These are phyloP conservation scores for Aspergillus diversus DNA, from an alignment of 495 filamentous ascomycete species.

Conservation along the genomic window DNA sequence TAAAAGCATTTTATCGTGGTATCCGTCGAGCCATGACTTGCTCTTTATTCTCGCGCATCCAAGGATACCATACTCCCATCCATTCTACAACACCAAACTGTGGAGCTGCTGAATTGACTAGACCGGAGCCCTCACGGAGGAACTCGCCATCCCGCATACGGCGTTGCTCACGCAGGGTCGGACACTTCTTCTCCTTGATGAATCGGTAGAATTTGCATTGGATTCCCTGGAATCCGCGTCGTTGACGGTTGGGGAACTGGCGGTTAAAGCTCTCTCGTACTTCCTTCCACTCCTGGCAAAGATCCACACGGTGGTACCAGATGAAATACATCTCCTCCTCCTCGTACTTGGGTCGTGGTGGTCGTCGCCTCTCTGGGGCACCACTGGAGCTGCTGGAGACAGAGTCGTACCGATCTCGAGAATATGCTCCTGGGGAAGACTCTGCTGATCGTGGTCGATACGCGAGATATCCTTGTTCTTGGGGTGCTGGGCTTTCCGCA, in stretches of 20 bases:
- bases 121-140: constrained; percentile 34
- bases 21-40: constrained; percentile 24
- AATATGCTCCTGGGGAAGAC: constrained; percentile 42
- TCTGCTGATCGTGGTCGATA: constrained; percentile 34
- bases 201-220: constrained; percentile 61
- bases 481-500: constrained; percentile 15
- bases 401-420: constrained; percentile 46
- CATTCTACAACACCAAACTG: constrained; percentile 45
- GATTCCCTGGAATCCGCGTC: constrained; percentile 52
- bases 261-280: constrained; percentile 53
- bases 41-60: constrained; percentile 42
- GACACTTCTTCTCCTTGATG: constrained; percentile 52
- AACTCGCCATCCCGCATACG: constrained; percentile 52
- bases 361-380: constrained; percentile 42
- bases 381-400: constrained; percentile 49
- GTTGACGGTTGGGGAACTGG: constrained; percentile 49
- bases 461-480: constrained; percentile 27
- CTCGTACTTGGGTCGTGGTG: constrained; percentile 53
- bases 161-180: constrained; percentile 48
- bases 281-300: constrained; percentile 56
- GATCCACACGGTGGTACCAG: constrained; percentile 59
- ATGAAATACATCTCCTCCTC: constrained; percentile 59
- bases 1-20: constrained; percentile 9
- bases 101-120: constrained; percentile 24
- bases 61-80: constrained; percentile 47